Conservation (phyloP, 805 yeast species). For the Metschnikowia santaceciliae region DNA sequence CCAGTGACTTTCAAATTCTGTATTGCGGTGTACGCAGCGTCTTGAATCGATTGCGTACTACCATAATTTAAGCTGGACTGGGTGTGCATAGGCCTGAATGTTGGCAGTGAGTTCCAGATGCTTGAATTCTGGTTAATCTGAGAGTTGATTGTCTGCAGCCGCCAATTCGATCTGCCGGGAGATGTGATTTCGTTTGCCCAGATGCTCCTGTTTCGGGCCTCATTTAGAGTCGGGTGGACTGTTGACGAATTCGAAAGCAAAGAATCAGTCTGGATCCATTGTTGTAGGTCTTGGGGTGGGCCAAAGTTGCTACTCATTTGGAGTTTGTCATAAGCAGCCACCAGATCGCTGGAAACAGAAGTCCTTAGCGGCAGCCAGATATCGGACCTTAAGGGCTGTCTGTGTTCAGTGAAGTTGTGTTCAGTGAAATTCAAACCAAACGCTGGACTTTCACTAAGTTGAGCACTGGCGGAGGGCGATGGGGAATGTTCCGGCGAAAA, state of each 20-base stretch:
- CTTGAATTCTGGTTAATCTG: background rate
- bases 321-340: background rate
- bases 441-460: background rate
- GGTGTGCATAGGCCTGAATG: background rate
- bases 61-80: background rate
- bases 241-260: background rate
- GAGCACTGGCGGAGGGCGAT: conserved; percentile 3
- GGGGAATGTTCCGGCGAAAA: conserved; percentile 8
- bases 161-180: background rate
- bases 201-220: background rate
- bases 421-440: background rate
- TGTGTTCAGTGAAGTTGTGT: background rate
- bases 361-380: conserved; percentile 1
- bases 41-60: conserved; percentile 26
- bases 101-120: background rate
- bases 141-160: background rate
- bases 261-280: background rate
- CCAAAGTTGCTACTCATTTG: background rate
- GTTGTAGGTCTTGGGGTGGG: background rate
- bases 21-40: conserved; percentile 40
- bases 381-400: background rate
- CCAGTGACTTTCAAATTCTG: conserved; percentile 32
- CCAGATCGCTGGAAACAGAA: background rate
- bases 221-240: background rate
- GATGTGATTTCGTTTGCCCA: conserved; percentile 1